Percentiles rank a stretch among this genome's conserved stretches.
Evolutionary conservation across 495 filamentous ascomycete species (phyloP).

Genomic region (Aspergillus sclerotioniger): DNA sequence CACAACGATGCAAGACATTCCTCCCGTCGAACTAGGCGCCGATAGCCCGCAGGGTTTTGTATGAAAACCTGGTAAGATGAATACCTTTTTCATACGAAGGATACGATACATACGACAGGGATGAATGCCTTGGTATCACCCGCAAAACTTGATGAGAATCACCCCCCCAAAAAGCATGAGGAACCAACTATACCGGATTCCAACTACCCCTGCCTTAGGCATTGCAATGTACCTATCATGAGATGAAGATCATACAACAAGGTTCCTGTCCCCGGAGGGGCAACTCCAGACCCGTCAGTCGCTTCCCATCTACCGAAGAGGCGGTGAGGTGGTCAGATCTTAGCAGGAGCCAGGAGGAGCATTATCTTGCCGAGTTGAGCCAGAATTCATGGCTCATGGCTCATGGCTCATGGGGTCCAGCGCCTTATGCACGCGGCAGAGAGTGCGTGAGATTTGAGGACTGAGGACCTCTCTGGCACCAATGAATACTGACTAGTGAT

Average conservation of each 20-base stretch:
- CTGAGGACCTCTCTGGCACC: neutral
- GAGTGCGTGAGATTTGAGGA: neutral
- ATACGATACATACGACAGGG: neutral
- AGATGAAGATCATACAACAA: slow-evolving; percentile 1
- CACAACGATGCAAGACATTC: neutral
- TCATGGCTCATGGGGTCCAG: neutral
- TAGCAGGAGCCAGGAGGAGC: neutral
- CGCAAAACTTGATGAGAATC: neutral
- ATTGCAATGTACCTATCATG: neutral
- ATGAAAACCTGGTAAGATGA: neutral
- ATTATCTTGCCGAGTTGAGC: neutral
- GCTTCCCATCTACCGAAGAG: slow-evolving; percentile 2
- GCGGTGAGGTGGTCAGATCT: slow-evolving; percentile 9
- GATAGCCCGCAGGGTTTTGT: neutral
- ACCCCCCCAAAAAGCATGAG: neutral
- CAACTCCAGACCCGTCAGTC: neutral
- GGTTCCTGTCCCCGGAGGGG: neutral
- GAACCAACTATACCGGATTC: neutral
- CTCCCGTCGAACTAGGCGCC: neutral
- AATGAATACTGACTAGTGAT: slow-evolving; percentile 4
- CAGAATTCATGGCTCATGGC: neutral
- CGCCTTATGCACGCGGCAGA: neutral
- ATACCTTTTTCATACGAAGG: neutral
- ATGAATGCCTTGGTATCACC: neutral
- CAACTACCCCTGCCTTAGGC: neutral